A percentile compares a stretch with the other conserved stretches of the same genome.
Evolutionary conservation across 2,329 filamentous ascomycete genomes (phyloP).

Genomic region (Monilinia aucupariae): DNA sequence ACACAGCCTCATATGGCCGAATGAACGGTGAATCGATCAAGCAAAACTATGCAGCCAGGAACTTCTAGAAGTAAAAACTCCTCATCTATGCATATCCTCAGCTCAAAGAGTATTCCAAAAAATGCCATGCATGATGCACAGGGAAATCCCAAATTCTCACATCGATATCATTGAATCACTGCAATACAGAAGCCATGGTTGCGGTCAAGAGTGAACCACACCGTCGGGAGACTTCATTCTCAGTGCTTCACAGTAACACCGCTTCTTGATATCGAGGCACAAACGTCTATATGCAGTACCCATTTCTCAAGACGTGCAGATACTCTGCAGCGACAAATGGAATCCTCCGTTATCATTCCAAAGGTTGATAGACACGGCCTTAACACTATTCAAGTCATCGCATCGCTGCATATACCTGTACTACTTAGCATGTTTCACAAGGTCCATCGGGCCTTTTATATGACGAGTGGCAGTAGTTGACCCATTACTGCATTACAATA

Average conservation of each 20-base stretch:
- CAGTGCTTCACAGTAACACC: background rate
- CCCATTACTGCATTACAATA: background rate
- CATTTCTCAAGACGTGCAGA: background rate
- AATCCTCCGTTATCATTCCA: background rate
- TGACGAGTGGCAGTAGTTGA: background rate
- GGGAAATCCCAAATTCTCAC: conserved; percentile 1
- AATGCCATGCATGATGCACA: conserved; percentile 12
- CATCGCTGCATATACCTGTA: conserved; percentile 1
- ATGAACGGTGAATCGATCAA: background rate
- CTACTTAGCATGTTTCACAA: conserved; percentile 1
- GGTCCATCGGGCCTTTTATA: conserved; percentile 4
- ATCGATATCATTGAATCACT: background rate
- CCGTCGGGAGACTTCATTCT: background rate
- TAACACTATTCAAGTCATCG: background rate
- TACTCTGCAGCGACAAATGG: background rate
- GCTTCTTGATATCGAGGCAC: background rate
- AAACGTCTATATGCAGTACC: background rate
- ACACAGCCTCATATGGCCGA: background rate
- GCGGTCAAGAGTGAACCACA: conserved; percentile 3
- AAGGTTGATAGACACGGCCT: background rate
- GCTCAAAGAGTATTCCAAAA: background rate
- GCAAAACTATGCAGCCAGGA: background rate
- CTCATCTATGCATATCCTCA: background rate
- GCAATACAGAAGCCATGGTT: conserved; percentile 2
- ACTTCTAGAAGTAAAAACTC: background rate